Evolutionary conservation across 2,329 filamentous ascomycete species (phyloP).

Genomic region (Ophiostoma ips): DNA sequence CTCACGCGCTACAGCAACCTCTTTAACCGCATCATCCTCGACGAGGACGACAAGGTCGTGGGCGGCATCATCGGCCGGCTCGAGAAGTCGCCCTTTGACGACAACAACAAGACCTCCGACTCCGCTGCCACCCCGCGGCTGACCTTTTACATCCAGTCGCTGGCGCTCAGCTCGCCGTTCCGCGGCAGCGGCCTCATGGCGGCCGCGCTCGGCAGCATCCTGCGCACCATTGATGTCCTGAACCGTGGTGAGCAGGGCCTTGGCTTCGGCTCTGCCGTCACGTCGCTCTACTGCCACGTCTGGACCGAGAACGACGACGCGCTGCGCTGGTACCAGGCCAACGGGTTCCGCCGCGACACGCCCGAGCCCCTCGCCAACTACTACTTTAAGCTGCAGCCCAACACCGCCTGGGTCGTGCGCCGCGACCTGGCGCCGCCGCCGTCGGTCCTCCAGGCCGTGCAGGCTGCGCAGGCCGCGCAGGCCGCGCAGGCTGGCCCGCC

Average conservation of each 20-base stretch:
- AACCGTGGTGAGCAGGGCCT: slow-evolving; percentile 7
- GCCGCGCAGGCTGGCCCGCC: neutral
- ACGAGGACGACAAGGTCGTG: slow-evolving; percentile 31
- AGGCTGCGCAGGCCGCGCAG: neutral
- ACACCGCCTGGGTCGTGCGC: slow-evolving; percentile 46
- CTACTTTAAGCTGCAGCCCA: slow-evolving; percentile 47
- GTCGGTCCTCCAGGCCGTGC: neutral
- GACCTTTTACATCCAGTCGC: slow-evolving; percentile 50
- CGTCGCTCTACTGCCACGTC: slow-evolving; percentile 46
- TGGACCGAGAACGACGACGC: slow-evolving; percentile 54
- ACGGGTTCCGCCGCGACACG: slow-evolving; percentile 39
- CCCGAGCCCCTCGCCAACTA: slow-evolving; percentile 38
- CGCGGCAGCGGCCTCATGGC: slow-evolving; percentile 43
- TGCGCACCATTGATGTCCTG: slow-evolving; percentile 26
- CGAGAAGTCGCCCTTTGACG: slow-evolving; percentile 26
- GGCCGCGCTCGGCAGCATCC: slow-evolving; percentile 40
- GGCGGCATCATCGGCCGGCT: slow-evolving; percentile 50
- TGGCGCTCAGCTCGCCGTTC: slow-evolving; percentile 50
- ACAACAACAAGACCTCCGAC: neutral
- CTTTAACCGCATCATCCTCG: slow-evolving; percentile 46
- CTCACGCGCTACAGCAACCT: slow-evolving; percentile 31
- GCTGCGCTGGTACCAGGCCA: slow-evolving; percentile 45
- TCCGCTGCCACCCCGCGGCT: slow-evolving; percentile 15
- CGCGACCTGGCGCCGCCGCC: slow-evolving; percentile 23
- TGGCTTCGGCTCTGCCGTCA: neutral